phyloP scores from a whole-genome alignment of 2,329 filamentous ascomycete genomes.

The Ophiostoma quercus region DNA sequence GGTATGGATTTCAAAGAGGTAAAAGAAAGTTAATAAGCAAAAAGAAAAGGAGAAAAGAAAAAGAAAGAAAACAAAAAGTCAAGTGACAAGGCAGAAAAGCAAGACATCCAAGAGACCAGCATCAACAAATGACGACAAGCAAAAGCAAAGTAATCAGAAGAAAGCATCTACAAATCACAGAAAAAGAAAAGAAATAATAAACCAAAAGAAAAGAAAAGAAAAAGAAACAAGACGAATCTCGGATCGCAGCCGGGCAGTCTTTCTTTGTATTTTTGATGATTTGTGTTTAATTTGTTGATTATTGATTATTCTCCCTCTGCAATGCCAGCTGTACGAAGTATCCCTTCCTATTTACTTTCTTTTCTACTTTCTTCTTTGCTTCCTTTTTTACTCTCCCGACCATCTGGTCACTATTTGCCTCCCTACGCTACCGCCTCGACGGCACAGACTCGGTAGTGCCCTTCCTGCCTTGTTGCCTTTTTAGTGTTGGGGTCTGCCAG shows the following conservation, averaged over 20 bases:
- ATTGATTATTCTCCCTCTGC: not conserved
- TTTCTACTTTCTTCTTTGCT: not conserved
- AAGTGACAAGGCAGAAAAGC: not conserved
- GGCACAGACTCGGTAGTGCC: not conserved
- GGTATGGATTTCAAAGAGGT: too few relatives aligned
- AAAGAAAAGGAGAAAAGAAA: not conserved
- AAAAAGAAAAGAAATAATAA: not conserved
- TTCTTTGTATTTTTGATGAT: not conserved
- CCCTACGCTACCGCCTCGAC: not conserved
- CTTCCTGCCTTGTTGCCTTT: not conserved
- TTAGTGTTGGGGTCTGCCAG: not conserved
- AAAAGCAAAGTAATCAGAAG: not conserved
- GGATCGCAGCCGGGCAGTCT: constrained; percentile 3
- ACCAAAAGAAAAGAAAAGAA: not conserved
- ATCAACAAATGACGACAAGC: too few relatives aligned
- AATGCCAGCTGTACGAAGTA: not conserved
- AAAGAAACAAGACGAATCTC: not conserved
- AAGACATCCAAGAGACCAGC: too few relatives aligned
- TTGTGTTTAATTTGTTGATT: not conserved
- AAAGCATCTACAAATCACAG: not conserved
- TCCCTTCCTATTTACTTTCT: not conserved
- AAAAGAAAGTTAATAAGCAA: not conserved
- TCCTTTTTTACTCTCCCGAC: not conserved
- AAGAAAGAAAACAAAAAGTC: not conserved
- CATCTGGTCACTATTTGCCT: not conserved